Base-by-base conservation (phyloP, 106 monocot genomes). In the Apostasia shenzhenica region DNA sequence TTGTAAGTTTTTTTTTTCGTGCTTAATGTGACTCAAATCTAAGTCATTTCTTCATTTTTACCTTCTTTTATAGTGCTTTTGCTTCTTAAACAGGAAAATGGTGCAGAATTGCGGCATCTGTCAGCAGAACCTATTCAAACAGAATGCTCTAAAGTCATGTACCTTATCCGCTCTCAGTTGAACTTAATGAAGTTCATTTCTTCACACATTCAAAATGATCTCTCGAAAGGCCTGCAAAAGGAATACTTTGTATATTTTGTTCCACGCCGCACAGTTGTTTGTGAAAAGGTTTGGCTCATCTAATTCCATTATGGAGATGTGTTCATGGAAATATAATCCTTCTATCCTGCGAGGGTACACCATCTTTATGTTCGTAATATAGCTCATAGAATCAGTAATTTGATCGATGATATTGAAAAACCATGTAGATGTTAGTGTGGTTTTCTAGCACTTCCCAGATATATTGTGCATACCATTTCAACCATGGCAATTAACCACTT, bases 181-280 rank as follows among this genome's bases (percentile, higher is more conserved):
- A 76, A 79, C 48, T 77, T 90, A 45, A 87, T 93, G 92, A 93
- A 87, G 66, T 74, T 85, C 50, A 92, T 99, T 66, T 77, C 87
- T 46, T 87, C 79, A 40, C 82, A 90, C 68, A 93, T 99, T 59
- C 82, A 83, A 56, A 76, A 73, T 79, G 92, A 90, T 61, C 45
- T 80, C 41, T 86, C 97, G 2, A 93, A 92, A 80, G 92, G 89
- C 52, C 51, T 93, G 45, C 81, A 99, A 61, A 92, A 79, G 68
- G 92, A 87, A 54, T 93, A 93, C 69, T 85, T 79, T 66, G 81
- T 99, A 71, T 99, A 93, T 80, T 99, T 99, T 83, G 97, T 99
- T 14, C 97, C 97, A 61, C 89, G 97, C 2, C 86, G 90, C 48
- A 93, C 97, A 14, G 82, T 99, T 73, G 89, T 67, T 49, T 99